Conservation (phyloP, 176 grass and related monocot genomes). For the Oryza glaberrima region DNA sequence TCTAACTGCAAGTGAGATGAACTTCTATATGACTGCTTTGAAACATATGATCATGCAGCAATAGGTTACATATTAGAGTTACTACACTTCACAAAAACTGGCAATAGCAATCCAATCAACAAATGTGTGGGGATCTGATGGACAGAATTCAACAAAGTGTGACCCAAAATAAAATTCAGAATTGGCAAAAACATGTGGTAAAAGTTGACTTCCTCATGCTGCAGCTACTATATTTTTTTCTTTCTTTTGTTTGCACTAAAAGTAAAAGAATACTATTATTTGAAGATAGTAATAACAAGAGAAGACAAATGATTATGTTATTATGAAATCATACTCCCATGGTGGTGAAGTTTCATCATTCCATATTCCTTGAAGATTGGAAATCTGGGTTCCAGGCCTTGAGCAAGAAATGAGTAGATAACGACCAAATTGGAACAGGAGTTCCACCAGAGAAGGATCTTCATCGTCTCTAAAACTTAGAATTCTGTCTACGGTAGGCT, state of each 20-base stretch:
- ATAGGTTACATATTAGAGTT: not conserved
- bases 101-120: not conserved
- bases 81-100: slow-evolving; percentile 5
- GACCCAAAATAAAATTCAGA: not conserved
- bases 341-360: slow-evolving; percentile 64
- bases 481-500: slow-evolving; percentile 75
- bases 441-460: slow-evolving; percentile 83
- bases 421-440: slow-evolving; percentile 89
- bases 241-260: not conserved
- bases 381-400: slow-evolving; percentile 76
- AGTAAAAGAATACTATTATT: slow-evolving; percentile 6
- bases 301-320: slow-evolving; percentile 1
- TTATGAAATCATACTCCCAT: slow-evolving; percentile 75
- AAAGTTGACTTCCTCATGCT: not conserved
- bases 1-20: slow-evolving; percentile 17
- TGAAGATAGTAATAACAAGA: slow-evolving; percentile 21
- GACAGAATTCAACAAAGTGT: not conserved
- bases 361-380: slow-evolving; percentile 97
- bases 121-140: slow-evolving; percentile 17
- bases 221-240: not conserved
- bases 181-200: not conserved
- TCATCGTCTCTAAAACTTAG: slow-evolving; percentile 78
- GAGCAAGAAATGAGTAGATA: slow-evolving; percentile 94
- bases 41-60: slow-evolving; percentile 11
- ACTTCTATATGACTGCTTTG: not conserved